Percentiles rank a stretch among this genome's conserved stretches.
Conservation (phyloP, 108 stramenopile species). For the Cylindrotheca closterium region DNA sequence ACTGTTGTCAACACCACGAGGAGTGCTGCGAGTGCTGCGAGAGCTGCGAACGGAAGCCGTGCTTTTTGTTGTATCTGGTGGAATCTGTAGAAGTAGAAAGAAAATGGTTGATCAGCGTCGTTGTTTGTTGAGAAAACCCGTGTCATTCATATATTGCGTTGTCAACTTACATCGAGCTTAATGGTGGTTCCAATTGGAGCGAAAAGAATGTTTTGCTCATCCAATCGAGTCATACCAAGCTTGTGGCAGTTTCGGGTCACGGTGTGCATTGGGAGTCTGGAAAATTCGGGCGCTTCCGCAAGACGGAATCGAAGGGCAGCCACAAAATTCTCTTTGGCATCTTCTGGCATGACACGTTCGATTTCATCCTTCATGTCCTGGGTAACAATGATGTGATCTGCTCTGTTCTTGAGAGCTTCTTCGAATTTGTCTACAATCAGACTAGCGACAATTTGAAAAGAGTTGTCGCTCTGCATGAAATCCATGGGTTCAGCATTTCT, state of each 20-base stretch:
- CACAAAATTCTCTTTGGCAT: constrained; percentile 49
- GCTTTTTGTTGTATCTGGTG: neutral
- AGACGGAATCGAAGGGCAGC: constrained; percentile 64
- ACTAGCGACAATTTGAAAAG: constrained; percentile 71
- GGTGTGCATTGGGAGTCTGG: constrained; percentile 29
- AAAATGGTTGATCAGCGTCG: neutral
- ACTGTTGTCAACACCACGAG: neutral
- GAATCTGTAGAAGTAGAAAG: neutral
- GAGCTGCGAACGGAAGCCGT: no score
- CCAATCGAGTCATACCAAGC: constrained; percentile 62
- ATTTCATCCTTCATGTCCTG: constrained; percentile 50
- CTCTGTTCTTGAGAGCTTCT: constrained; percentile 31
- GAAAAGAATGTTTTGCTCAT: constrained; percentile 53
- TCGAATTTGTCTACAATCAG: constrained; percentile 55
- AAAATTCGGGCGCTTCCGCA: constrained; percentile 25
- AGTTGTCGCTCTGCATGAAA: constrained; percentile 64
- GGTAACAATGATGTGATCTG: constrained; percentile 30
- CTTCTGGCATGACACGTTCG: constrained; percentile 50
- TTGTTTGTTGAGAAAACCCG: neutral
- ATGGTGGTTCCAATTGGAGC: constrained; percentile 26
- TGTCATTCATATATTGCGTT: no score
- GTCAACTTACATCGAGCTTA: constrained; percentile 25
- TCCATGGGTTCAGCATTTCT: constrained; percentile 29
- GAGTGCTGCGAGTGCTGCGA: neutral
- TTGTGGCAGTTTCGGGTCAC: constrained; percentile 62